A percentile compares a stretch with the other conserved stretches of the same genome.
Evolutionary conservation across 2,329 filamentous ascomycete species (phyloP).

Genomic region (Epichloe hybrida): DNA sequence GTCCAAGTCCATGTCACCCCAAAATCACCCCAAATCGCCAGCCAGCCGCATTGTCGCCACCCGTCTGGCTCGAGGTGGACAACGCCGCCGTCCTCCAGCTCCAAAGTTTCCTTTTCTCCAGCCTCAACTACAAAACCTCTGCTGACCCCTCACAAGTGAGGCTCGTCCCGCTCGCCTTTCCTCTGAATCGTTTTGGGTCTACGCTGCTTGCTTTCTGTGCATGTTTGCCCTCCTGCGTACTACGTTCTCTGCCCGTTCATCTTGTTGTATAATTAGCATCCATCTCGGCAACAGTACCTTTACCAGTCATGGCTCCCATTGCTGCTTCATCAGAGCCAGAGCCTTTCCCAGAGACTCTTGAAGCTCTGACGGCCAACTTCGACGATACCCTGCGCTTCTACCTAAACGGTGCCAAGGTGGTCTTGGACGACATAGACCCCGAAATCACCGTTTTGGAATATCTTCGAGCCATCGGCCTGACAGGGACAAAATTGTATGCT

Average conservation of each 20-base stretch:
- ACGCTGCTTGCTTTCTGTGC: too few species aligned
- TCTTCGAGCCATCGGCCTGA: slow-evolving; percentile 79
- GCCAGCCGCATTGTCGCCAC: slow-evolving; percentile 1
- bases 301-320: slow-evolving; percentile 37
- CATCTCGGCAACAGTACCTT: not conserved
- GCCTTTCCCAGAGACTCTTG: slow-evolving; percentile 18
- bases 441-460: slow-evolving; percentile 90
- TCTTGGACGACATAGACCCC: slow-evolving; percentile 76
- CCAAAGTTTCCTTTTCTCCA: not conserved
- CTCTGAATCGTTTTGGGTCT: not conserved
- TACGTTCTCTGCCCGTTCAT: not conserved
- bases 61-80: not conserved
- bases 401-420: slow-evolving; percentile 83
- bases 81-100: slow-evolving; percentile 1
- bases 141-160: not conserved
- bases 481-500: slow-evolving; percentile 73
- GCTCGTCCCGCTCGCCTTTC: not conserved
- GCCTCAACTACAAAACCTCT: not conserved
- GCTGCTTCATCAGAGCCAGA: slow-evolving; percentile 37
- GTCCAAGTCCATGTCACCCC: too few species aligned
- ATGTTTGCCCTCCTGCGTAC: not conserved
- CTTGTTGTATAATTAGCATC: not conserved
- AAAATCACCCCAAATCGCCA: not conserved
- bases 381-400: slow-evolving; percentile 87
- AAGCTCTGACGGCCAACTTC: slow-evolving; percentile 55